These are phyloP conservation scores for Cardamine resedifolia DNA, from an alignment of 345 rosid species.

Conservation along the genomic window DNA sequence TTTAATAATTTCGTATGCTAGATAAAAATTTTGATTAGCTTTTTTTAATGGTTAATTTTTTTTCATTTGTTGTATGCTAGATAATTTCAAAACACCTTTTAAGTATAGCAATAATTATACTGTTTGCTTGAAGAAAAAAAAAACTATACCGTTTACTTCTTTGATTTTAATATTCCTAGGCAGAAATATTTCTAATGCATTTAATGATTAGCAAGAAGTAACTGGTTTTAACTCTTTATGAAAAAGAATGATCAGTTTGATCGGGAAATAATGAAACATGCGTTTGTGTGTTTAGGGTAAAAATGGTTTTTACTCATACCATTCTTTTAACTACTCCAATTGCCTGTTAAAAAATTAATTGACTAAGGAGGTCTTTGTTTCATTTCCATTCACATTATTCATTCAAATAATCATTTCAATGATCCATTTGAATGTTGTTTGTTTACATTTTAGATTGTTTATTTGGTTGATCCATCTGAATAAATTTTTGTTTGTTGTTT, in stretches of 20 bases:
- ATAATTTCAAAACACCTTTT: neutral
- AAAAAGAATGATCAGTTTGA: neutral
- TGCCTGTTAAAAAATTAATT: neutral
- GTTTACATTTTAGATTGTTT: too few species aligned
- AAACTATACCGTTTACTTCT: neutral
- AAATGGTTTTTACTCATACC: neutral
- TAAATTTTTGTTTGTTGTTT: too few species aligned
- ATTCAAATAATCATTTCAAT: too few species aligned
- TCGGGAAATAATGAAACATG: neutral
- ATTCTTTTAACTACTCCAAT: neutral
- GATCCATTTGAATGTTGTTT: too few species aligned
- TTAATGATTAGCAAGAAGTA: neutral
- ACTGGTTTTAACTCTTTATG: neutral
- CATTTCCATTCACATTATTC: too few species aligned
- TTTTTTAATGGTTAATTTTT: too few species aligned
- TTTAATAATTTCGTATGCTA: neutral
- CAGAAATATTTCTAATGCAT: neutral
- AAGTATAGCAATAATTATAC: neutral
- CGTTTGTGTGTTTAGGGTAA: neutral
- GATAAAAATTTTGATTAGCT: neutral
- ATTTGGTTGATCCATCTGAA: too few species aligned
- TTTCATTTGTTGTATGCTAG: too few species aligned
- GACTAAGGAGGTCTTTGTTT: too few species aligned
- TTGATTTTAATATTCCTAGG: neutral
- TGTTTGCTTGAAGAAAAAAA: too few species aligned